Conservation (phyloP, 805 yeast species). For the Starmerella riodocensis region DNA sequence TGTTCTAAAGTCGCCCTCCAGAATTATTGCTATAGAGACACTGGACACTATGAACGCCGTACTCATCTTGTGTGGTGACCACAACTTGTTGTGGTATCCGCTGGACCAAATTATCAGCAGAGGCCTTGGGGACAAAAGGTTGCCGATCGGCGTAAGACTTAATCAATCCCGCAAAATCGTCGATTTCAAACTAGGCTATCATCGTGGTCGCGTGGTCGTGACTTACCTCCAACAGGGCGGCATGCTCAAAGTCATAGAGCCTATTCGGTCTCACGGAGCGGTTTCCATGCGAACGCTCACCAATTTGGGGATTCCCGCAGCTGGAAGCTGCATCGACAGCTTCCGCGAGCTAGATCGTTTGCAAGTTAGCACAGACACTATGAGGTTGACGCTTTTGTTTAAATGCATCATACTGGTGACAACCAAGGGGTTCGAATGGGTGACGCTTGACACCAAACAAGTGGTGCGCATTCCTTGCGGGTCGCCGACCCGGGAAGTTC, state of each 20-base stretch:
- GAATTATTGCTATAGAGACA: slow-evolving; percentile 42
- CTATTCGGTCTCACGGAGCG: slow-evolving; percentile 28
- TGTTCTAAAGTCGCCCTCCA: slow-evolving; percentile 30
- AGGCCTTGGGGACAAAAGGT: slow-evolving; percentile 15
- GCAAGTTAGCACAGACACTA: slow-evolving; percentile 42
- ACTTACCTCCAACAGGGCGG: slow-evolving; percentile 44
- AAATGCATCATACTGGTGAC: slow-evolving; percentile 49
- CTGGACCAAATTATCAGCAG: slow-evolving; percentile 42
- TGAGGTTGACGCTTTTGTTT: slow-evolving; percentile 49
- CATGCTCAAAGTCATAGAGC: slow-evolving; percentile 53
- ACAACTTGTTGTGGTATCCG: slow-evolving; percentile 46
- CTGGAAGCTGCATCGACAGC: slow-evolving; percentile 28
- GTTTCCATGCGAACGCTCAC: slow-evolving; percentile 14
- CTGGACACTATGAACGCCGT: slow-evolving; percentile 40
- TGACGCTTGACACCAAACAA: slow-evolving; percentile 43
- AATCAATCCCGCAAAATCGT: slow-evolving; percentile 34
- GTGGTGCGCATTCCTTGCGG: slow-evolving; percentile 44
- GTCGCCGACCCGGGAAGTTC: slow-evolving; percentile 11
- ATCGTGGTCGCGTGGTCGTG: slow-evolving; percentile 46
- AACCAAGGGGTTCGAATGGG: slow-evolving; percentile 50
- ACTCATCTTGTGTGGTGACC: slow-evolving; percentile 46
- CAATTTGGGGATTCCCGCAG: slow-evolving; percentile 10
- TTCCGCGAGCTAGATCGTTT: slow-evolving; percentile 37
- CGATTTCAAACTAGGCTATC: slow-evolving; percentile 52
- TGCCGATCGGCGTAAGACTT: slow-evolving; percentile 36